A percentile compares a stretch with the other conserved stretches of the same genome.
Conservation (phyloP, 768 basidiomycete genomes). For the Phylloporus arenicola region DNA sequence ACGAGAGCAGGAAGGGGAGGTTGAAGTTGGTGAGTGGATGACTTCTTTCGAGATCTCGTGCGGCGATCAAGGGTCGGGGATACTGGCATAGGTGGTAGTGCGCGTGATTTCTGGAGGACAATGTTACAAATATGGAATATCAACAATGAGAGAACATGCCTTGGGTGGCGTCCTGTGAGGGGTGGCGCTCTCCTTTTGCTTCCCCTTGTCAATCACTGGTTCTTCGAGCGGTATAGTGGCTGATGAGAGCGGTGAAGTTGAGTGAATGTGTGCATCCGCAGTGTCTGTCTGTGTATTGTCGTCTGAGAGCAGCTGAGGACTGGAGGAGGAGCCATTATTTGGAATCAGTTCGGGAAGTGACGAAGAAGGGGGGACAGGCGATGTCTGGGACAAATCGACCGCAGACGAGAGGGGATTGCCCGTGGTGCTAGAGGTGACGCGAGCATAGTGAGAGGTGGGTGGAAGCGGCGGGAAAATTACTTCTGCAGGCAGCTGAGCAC, state of each 20-base stretch:
- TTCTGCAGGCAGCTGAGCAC: conserved; percentile 51
- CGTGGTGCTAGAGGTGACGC: conserved; percentile 16
- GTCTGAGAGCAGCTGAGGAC: conserved; percentile 42
- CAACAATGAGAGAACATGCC: conserved; percentile 2
- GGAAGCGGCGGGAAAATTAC: conserved; percentile 74
- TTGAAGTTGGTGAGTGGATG: conserved; percentile 10
- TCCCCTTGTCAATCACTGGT: conserved; percentile 10
- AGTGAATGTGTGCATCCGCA: conserved; percentile 12
- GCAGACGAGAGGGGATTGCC: conserved; percentile 18
- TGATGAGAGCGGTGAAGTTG: conserved; percentile 14
- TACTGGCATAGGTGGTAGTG: conserved; percentile 39
- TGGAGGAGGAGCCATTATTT: conserved; percentile 61
- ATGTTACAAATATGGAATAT: background rate
- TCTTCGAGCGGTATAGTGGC: conserved; percentile 6
- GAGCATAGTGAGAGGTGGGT: conserved; percentile 40
- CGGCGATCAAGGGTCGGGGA: conserved; percentile 44
- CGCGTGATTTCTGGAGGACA: conserved; percentile 31
- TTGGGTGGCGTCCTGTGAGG: conserved; percentile 28
- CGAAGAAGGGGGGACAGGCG: conserved; percentile 31
- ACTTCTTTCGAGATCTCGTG: conserved; percentile 20
- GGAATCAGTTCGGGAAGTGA: conserved; percentile 61
- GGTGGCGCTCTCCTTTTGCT: conserved; percentile 13
- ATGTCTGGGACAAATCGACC: conserved; percentile 20
- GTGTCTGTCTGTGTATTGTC: conserved; percentile 18
- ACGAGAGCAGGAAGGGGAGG: conserved; percentile 24